Conservation (phyloP, 2,329 filamentous ascomycete genomes). For the Didymella glomerata region DNA sequence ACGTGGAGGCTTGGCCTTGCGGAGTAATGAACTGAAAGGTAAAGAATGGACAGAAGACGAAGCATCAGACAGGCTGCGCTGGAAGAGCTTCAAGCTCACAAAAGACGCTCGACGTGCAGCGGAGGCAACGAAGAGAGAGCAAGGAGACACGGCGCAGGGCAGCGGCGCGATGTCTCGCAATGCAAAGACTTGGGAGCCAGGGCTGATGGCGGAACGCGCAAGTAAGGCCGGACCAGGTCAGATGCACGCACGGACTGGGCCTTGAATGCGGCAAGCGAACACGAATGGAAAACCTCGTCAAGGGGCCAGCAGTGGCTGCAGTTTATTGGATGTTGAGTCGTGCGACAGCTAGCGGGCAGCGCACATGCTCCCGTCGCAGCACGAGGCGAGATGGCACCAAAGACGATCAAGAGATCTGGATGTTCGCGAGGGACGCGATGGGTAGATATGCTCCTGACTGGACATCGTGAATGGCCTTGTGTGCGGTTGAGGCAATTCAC, state of each 20-base stretch:
- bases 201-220: conserved; percentile 38
- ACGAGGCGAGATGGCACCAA: conserved; percentile 27
- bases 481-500: conserved; percentile 4
- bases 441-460: not conserved
- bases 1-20: conserved; percentile 25
- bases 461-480: not conserved
- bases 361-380: conserved; percentile 42
- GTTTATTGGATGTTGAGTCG: conserved; percentile 37
- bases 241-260: conserved; percentile 33
- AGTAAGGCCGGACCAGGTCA: conserved; percentile 29
- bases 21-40: conserved; percentile 23
- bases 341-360: conserved; percentile 42
- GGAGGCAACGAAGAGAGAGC: conserved; percentile 29
- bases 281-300: conserved; percentile 26
- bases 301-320: conserved; percentile 27
- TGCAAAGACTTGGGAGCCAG: conserved; percentile 37
- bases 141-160: conserved; percentile 27
- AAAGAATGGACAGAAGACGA: conserved; percentile 33
- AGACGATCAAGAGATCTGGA: conserved; percentile 15
- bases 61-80: conserved; percentile 23
- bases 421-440: conserved; percentile 8
- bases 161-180: conserved; percentile 34
- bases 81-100: conserved; percentile 44
- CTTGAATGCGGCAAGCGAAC: conserved; percentile 34
- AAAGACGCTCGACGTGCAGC: conserved; percentile 28